Percentiles rank a stretch among this genome's conserved stretches.
phyloP scores from a whole-genome alignment of 192 early-diverging fungal species.

The Coemansia sp. region DNA sequence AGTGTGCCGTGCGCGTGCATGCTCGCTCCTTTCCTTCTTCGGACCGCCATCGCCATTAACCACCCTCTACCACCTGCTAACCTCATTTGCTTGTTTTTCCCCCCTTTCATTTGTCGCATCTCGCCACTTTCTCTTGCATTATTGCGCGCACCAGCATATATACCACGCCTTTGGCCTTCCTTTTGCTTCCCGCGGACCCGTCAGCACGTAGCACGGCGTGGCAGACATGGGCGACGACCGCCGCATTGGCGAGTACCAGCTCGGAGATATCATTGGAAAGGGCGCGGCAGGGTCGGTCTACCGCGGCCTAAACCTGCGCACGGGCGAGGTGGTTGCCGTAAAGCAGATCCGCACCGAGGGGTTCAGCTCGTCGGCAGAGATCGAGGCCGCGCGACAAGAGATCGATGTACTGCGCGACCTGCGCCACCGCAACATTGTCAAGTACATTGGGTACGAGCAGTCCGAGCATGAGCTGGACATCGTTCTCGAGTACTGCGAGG shows the following conservation, averaged over 20 bases:
- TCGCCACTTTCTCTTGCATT: neutral
- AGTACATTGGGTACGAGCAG: slow-evolving; percentile 71
- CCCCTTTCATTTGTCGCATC: too few species aligned
- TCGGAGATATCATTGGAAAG: slow-evolving; percentile 69
- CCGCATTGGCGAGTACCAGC: slow-evolving; percentile 52
- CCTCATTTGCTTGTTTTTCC: too few species aligned
- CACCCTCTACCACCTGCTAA: too few species aligned
- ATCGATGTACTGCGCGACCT: slow-evolving; percentile 80
- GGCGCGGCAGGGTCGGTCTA: slow-evolving; percentile 70
- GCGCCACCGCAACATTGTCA: slow-evolving; percentile 61
- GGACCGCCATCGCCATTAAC: too few species aligned
- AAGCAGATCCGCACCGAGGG: slow-evolving; percentile 61
- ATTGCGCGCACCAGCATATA: neutral
- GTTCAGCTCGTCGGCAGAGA: slow-evolving; percentile 56
- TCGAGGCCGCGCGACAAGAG: slow-evolving; percentile 64
- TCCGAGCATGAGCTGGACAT: slow-evolving; percentile 68
- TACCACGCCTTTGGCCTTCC: too few species aligned
- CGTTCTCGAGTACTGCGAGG: slow-evolving; percentile 78
- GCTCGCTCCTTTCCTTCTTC: too few species aligned
- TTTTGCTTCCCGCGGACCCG: neutral
- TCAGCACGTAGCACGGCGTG: neutral
- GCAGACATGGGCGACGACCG: slow-evolving; percentile 32
- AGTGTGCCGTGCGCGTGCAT: too few species aligned
- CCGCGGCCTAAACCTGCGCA: slow-evolving; percentile 59
- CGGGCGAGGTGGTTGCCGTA: slow-evolving; percentile 63